Conservation (phyloP, 495 filamentous ascomycete genomes). For the Oidiodendron maius region DNA sequence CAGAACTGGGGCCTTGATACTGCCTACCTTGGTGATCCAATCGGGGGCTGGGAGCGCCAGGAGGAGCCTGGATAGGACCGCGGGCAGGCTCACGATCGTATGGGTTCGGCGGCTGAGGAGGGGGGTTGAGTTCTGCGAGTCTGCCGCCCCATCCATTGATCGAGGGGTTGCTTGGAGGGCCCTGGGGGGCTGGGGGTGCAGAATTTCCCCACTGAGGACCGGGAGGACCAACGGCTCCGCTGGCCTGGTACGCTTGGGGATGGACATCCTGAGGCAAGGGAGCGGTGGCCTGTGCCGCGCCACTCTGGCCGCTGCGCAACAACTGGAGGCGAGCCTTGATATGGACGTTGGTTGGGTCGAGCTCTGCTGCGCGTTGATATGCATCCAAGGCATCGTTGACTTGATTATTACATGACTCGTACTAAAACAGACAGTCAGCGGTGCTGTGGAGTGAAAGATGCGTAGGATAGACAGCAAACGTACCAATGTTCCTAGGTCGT, state of each 20-base stretch:
- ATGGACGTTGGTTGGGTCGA: constrained; percentile 88
- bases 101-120: constrained; percentile 65
- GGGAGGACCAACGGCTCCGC: constrained; percentile 59
- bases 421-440: constrained; percentile 45
- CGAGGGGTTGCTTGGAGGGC: constrained; percentile 43
- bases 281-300: constrained; percentile 59
- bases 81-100: constrained; percentile 72
- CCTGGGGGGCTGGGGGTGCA: constrained; percentile 47
- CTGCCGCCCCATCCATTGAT: constrained; percentile 68
- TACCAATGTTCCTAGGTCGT: constrained; percentile 94
- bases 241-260: constrained; percentile 74
- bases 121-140: constrained; percentile 71
- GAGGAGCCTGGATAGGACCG: constrained; percentile 52
- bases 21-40: constrained; percentile 52
- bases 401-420: constrained; percentile 99
- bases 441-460: constrained; percentile 9
- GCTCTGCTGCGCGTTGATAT: constrained; percentile 88
- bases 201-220: constrained; percentile 81
- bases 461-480: constrained; percentile 32
- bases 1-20: constrained; percentile 61
- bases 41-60: constrained; percentile 62
- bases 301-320: constrained; percentile 70
- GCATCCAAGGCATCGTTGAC: constrained; percentile 94
- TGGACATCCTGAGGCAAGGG: constrained; percentile 81
- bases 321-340: constrained; percentile 93